Base-by-base conservation (phyloP, 164 flowering plant genomes). In the Dillenia suffruticosa region DNA sequence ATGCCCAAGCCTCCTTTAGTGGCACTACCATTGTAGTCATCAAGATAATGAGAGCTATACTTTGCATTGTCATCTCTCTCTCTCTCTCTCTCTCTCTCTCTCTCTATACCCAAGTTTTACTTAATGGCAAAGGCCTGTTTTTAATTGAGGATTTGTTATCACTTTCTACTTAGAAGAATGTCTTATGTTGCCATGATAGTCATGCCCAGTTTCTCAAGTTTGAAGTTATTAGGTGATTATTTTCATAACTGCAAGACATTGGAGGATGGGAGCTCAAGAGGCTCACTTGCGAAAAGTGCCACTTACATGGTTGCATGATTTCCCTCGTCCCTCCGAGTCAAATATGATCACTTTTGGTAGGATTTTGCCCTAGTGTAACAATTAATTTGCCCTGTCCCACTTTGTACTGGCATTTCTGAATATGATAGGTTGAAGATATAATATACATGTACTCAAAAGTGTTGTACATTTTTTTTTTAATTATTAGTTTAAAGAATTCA, bases 141-240 rank as follows among this genome's bases (percentile, higher is more conserved):
- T 10, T 3, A 44, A 61, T 17, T 48, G 14, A 11, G 53, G 56
- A 8, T 67, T 54, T 61, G 55, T 67, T 61, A 49, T 44, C 40
- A 32, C 40, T 32, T 32, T 5, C 5, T 32, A 32, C 40, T 32
- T 5, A 32, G 40, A 32, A 32, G 2, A 66, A 19, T 22, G 43
- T 9, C 24, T 8, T 43, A n/a, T 51, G 55, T 16, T 16, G 9
- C 55, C 14, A 16, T 19, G 54, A 9, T 48, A 54, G 61, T 61
- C 68, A 46, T 49, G 52, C 49, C 62, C 61, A 64, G 40, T 50
- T 45, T 58, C 51, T 1, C 62, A 70, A 56, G 69, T 64, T 60
- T 56, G 56, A 54, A 49, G 1, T 15, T 40, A 13, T 59, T 59
- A 43, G 61, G 68, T 44, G 49, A 9, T 49, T 32, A 43, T 53